Conservation (phyloP, 129 eudicot species). For the Rutidosis leptorrhynchoides region DNA sequence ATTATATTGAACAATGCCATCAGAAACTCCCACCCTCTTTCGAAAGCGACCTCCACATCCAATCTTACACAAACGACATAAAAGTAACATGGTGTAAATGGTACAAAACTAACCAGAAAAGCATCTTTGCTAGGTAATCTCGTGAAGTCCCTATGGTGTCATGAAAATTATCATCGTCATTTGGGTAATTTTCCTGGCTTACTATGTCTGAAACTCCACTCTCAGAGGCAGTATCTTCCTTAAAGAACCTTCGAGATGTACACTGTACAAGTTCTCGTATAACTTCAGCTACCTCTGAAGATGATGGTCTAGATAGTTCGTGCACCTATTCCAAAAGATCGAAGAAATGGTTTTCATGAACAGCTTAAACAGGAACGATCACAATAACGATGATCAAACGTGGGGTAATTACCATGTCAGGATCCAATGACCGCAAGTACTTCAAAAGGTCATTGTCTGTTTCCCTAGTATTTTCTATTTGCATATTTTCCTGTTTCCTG, state of each 20-base stretch:
- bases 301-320: slow-evolving; percentile 83
- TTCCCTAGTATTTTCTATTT: slow-evolving; percentile 49
- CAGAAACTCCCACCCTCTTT: background rate
- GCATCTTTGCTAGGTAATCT: slow-evolving; percentile 90
- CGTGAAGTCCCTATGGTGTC: slow-evolving; percentile 69
- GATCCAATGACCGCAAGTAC: slow-evolving; percentile 63
- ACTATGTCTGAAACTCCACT: slow-evolving; percentile 30
- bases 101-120: slow-evolving; percentile 69
- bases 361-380: background rate
- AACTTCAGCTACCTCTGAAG: slow-evolving; percentile 84
- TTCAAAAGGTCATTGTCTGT: slow-evolving; percentile 67
- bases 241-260: slow-evolving; percentile 48
- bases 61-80: background rate
- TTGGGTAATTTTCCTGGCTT: slow-evolving; percentile 35
- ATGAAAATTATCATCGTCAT: slow-evolving; percentile 35
- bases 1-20: background rate
- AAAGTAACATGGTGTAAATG: slow-evolving; percentile 15
- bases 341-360: background rate
- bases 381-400: background rate
- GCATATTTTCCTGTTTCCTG: slow-evolving; percentile 51
- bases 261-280: slow-evolving; percentile 68
- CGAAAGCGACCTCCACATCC: background rate
- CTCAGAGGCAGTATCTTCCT: slow-evolving; percentile 45
- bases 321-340: slow-evolving; percentile 43
- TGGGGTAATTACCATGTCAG: slow-evolving; percentile 60